Evolutionary conservation across 148 eudicot genomes (phyloP).

Genomic region (Heliosperma pusillum): DNA sequence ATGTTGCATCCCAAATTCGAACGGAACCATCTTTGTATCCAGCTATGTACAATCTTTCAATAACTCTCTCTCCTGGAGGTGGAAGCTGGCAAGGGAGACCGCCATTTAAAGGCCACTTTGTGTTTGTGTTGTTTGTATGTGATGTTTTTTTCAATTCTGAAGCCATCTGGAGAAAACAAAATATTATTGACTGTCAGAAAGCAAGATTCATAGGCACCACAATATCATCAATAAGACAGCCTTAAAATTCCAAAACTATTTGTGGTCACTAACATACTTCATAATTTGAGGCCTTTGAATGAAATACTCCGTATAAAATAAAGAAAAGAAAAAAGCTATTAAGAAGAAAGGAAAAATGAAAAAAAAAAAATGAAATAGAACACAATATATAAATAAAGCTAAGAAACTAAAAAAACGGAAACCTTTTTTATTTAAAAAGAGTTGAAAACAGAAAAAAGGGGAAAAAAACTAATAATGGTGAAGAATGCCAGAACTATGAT

Average conservation of each 20-base stretch:
- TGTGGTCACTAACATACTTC: neutral
- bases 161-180: constrained; percentile 41
- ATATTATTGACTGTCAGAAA: constrained; percentile 13
- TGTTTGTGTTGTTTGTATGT: constrained; percentile 25
- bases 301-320: no score
- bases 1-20: constrained; percentile 82
- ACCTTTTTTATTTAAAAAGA: no score
- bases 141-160: constrained; percentile 33
- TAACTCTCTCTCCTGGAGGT: constrained; percentile 37
- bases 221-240: neutral
- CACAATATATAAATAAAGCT: neutral
- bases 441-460: no score
- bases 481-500: constrained; percentile 12
- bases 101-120: constrained; percentile 81
- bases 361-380: neutral
- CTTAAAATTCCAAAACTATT: neutral
- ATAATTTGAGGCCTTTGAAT: no score
- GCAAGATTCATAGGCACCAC: constrained; percentile 1
- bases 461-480: neutral
- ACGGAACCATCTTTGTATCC: constrained; percentile 93
- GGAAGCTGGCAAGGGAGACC: constrained; percentile 67
- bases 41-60: constrained; percentile 71
- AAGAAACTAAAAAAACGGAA: neutral
- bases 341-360: neutral
- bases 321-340: neutral